A percentile compares a stretch with the other conserved stretches of the same genome.
Conservation (phyloP, 352 stramenopile species). For the Phytophthora sojae region DNA sequence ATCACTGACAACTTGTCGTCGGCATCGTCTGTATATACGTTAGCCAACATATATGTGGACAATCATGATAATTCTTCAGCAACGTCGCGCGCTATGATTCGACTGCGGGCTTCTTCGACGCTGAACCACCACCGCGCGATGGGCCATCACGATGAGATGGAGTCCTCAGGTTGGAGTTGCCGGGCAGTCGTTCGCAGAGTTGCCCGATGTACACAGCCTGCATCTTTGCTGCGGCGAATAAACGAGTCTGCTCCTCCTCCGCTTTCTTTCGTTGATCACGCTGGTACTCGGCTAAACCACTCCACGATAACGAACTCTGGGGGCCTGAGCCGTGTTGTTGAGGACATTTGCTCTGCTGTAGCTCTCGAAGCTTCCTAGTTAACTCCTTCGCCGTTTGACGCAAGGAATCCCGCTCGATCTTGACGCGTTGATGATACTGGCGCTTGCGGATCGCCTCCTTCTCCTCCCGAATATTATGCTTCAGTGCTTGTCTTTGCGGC, state of each 20-base stretch:
- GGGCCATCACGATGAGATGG: background rate
- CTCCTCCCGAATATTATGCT: conserved; percentile 10
- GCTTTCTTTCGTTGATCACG: background rate
- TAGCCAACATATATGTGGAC: background rate
- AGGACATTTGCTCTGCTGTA: background rate
- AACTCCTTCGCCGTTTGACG: conserved; percentile 1
- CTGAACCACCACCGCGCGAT: background rate
- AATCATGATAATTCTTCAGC: background rate
- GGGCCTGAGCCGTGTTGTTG: background rate
- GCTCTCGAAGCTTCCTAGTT: background rate
- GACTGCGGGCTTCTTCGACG: background rate
- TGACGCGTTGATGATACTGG: conserved; percentile 21
- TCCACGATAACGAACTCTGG: background rate
- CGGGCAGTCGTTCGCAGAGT: background rate
- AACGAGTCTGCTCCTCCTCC: background rate
- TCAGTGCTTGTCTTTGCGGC: background rate
- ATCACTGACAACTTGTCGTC: too few relatives aligned
- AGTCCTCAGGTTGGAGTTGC: background rate
- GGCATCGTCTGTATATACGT: background rate
- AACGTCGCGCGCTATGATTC: background rate
- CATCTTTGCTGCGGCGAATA: background rate
- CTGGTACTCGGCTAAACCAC: background rate
- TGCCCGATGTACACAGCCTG: background rate
- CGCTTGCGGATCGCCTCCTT: conserved; percentile 23
- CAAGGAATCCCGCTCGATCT: conserved; percentile 17